phyloP scores from a whole-genome alignment of 345 rosid species.

The Melaleuca quinquenervia region DNA sequence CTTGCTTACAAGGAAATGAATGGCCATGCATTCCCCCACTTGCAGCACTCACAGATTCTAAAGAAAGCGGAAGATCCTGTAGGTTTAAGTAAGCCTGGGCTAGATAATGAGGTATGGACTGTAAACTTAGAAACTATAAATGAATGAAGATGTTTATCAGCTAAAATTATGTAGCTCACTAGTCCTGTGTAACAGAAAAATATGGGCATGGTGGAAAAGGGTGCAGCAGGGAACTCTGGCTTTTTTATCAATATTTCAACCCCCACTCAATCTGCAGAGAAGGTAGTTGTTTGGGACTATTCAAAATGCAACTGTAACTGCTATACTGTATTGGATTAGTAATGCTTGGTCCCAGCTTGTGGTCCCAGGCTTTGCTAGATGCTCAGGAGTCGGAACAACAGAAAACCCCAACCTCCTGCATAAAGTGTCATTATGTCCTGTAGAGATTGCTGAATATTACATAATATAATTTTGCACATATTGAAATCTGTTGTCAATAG shows the following conservation, averaged over 20 bases:
- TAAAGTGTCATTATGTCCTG: neutral
- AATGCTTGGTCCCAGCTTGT: neutral
- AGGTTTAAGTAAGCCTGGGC: neutral
- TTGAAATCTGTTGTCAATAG: neutral
- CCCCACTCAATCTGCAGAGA: slow-evolving; percentile 11
- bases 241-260: slow-evolving; percentile 10
- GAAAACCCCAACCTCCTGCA: neutral
- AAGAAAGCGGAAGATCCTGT: neutral
- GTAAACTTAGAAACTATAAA: neutral
- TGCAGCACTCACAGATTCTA: neutral
- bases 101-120: neutral
- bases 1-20: neutral
- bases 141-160: neutral
- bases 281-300: slow-evolving; percentile 13
- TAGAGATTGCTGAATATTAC: neutral
- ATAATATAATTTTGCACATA: neutral
- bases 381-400: neutral
- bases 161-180: neutral
- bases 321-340: neutral
- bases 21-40: neutral
- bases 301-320: neutral
- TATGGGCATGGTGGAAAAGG: neutral
- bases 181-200: neutral
- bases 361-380: neutral
- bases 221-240: slow-evolving; percentile 9